Percentiles rank a stretch among this genome's conserved stretches.
Conservation (phyloP, 176 grass and related monocot species). For the Musa acuminata region DNA sequence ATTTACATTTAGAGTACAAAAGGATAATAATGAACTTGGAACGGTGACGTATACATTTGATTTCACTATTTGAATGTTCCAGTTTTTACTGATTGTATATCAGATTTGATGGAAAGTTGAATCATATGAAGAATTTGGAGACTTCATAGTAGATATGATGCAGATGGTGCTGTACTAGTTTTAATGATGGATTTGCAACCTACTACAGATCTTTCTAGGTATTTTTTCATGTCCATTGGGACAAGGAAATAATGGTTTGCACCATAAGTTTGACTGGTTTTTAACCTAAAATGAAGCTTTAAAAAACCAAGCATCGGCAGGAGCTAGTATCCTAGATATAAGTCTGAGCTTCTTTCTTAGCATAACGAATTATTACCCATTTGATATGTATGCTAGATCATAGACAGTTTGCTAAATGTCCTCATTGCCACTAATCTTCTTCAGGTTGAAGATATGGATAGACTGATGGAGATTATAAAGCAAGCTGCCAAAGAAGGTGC, state of each 20-base stretch:
- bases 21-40: no score
- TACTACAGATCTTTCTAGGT: background rate
- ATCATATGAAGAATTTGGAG: background rate
- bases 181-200: background rate
- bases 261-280: background rate
- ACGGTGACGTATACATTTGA: no score
- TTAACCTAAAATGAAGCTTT: background rate
- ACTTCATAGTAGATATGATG: background rate
- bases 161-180: background rate
- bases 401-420: background rate
- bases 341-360: background rate
- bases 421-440: background rate
- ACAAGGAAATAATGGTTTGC: background rate
- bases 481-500: slow-evolving; percentile 94
- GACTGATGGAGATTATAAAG: slow-evolving; percentile 73
- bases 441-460: slow-evolving; percentile 58
- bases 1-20: no score
- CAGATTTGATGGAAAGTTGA: background rate
- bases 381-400: background rate
- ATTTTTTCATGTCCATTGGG: background rate
- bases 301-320: background rate
- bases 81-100: no score
- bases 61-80: no score
- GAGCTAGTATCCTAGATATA: background rate
- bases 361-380: no score